Conservation (phyloP, 2,329 filamentous ascomycete genomes). For the Cladosporium sp. region DNA sequence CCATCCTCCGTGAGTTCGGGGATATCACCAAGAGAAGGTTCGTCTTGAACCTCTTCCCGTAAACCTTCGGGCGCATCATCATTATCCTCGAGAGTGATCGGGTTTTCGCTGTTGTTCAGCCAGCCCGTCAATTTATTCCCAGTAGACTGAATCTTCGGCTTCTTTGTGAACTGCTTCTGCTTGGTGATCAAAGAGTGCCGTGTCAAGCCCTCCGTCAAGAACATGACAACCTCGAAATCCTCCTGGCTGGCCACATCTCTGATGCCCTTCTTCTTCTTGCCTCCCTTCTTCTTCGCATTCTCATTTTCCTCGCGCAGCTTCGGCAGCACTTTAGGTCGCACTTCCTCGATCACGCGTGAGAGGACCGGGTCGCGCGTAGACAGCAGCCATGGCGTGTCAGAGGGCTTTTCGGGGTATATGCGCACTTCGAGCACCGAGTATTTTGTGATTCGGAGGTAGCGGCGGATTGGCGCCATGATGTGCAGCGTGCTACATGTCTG, state of each 20-base stretch:
- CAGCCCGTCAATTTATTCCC: conserved; percentile 50
- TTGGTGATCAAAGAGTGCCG: conserved; percentile 85
- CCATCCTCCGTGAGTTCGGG: conserved; percentile 44
- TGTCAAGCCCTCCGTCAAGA: conserved; percentile 81
- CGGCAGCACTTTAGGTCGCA: conserved; percentile 82
- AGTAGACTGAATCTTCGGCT: conserved; percentile 46
- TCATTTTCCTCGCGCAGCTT: conserved; percentile 86
- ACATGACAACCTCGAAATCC: conserved; percentile 93
- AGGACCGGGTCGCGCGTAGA: conserved; percentile 74
- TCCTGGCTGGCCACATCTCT: conserved; percentile 88
- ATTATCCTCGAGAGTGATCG: conserved; percentile 44
- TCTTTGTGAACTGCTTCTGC: conserved; percentile 67
- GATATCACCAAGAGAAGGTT: conserved; percentile 55
- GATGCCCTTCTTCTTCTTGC: conserved; percentile 69
- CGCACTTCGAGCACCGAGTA: conserved; percentile 95
- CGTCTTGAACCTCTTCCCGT: conserved; percentile 63
- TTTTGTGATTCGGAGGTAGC: conserved; percentile 88
- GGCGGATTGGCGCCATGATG: conserved; percentile 79
- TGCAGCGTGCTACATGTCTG: conserved; percentile 8
- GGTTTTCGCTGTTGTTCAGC: conserved; percentile 44
- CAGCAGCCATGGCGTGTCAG: conserved; percentile 80
- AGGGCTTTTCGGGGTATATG: conserved; percentile 91
- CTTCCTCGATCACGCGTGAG: conserved; percentile 77
- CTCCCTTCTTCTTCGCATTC: conserved; percentile 58
- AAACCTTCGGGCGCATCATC: conserved; percentile 48